phyloP scores from a whole-genome alignment of 495 filamentous ascomycete species.

The Neurospora intermedia region DNA sequence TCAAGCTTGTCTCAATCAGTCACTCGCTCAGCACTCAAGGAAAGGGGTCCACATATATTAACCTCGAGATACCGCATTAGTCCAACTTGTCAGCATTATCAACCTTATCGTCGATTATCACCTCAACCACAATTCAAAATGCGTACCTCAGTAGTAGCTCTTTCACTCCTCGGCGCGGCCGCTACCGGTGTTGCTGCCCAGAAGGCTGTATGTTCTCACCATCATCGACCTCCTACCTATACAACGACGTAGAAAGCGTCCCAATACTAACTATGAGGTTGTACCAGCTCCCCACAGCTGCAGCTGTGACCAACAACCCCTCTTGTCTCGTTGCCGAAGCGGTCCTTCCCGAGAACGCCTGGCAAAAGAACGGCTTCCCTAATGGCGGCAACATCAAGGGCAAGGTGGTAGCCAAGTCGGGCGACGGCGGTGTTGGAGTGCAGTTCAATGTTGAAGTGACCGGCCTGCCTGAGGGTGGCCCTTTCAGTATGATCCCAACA shows the following conservation, averaged over 20 bases:
- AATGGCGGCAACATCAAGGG: constrained; percentile 52
- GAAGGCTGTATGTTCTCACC: neutral
- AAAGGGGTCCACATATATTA: neutral
- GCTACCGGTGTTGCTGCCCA: constrained; percentile 1
- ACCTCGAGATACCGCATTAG: neutral
- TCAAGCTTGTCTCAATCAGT: neutral
- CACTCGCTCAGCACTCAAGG: neutral
- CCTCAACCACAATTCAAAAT: neutral
- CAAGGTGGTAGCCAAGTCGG: constrained; percentile 43
- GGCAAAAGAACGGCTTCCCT: constrained; percentile 33
- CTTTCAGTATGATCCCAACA: constrained; percentile 51
- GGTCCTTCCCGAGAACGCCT: constrained; percentile 42
- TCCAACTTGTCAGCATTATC: neutral
- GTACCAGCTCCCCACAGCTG: constrained; percentile 42
- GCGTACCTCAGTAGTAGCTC: neutral
- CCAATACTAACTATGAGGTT: constrained; percentile 12
- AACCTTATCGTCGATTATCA: neutral
- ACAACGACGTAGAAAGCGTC: neutral
- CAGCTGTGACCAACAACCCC: constrained; percentile 53
- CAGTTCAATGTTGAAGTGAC: constrained; percentile 47
- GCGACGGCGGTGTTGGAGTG: constrained; percentile 50
- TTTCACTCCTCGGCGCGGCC: neutral
- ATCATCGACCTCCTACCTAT: neutral
- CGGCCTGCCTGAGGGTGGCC: constrained; percentile 58
- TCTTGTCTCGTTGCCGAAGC: constrained; percentile 47